phyloP scores from a whole-genome alignment of 257 asterid genomes.

The Nyctanthes arbortristis region DNA sequence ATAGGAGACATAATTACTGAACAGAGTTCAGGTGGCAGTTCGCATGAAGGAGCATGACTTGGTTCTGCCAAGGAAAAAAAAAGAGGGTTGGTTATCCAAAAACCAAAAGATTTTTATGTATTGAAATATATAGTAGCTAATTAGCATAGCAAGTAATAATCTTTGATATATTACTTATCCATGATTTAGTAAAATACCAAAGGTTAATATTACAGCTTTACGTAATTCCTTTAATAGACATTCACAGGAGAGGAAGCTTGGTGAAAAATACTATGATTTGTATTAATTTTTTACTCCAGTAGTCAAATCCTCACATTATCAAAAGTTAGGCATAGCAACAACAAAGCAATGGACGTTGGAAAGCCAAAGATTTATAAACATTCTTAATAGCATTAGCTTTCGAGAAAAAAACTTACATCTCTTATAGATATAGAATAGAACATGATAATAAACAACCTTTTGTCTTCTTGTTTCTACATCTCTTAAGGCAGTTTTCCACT shows the following conservation, averaged over 20 bases:
- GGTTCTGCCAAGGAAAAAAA: conserved; percentile 40
- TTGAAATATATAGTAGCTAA: neutral
- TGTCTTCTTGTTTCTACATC: conserved; percentile 34
- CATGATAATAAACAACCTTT: too few relatives aligned
- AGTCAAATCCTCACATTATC: neutral
- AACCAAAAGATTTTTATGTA: conserved; percentile 6
- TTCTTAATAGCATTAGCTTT: neutral
- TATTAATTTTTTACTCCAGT: neutral
- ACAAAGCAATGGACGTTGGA: neutral
- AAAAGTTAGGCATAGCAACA: neutral
- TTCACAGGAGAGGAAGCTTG: neutral
- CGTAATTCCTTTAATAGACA: neutral
- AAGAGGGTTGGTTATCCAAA: conserved; percentile 1
- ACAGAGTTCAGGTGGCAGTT: conserved; percentile 87
- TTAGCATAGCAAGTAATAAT: neutral
- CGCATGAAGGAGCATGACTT: conserved; percentile 42
- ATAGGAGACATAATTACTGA: conserved; percentile 63
- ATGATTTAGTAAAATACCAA: neutral
- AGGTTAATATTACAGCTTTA: neutral
- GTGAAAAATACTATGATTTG: neutral
- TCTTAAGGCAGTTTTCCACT: conserved; percentile 57
- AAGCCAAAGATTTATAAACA: neutral
- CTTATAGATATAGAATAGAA: too few relatives aligned
- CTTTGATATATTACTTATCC: neutral
- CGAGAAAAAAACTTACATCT: neutral